Evolutionary conservation across 495 filamentous ascomycete species (phyloP).

Genomic region (Neurospora pannonica): DNA sequence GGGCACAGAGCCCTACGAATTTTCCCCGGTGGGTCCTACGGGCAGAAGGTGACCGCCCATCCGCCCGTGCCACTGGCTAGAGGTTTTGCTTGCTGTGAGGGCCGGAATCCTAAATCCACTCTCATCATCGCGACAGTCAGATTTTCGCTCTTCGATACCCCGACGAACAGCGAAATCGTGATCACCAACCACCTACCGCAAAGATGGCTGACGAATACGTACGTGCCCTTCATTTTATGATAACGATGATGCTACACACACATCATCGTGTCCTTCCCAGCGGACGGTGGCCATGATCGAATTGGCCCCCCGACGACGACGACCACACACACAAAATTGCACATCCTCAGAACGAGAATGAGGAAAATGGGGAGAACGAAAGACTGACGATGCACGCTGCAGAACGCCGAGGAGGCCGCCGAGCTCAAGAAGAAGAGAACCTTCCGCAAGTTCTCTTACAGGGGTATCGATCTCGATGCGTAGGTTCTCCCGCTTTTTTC

Average conservation of each 20-base stretch:
- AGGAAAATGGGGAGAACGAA: background rate
- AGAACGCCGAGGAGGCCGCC: constrained; percentile 93
- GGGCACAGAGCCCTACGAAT: constrained; percentile 31
- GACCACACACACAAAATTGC: background rate
- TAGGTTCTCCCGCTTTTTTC: constrained; percentile 41
- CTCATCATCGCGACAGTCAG: constrained; percentile 22
- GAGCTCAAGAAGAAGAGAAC: constrained; percentile 99
- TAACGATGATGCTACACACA: background rate
- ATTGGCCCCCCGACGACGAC: background rate
- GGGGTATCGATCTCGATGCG: constrained; percentile 98
- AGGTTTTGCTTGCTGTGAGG: constrained; percentile 10
- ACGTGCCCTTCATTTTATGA: constrained; percentile 34
- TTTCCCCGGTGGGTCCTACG: constrained; percentile 20
- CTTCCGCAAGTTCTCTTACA: constrained; percentile 99
- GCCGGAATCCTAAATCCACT: constrained; percentile 19
- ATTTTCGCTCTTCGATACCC: constrained; percentile 32
- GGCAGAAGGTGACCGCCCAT: constrained; percentile 8
- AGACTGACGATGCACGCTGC: constrained; percentile 33
- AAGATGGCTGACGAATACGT: constrained; percentile 97
- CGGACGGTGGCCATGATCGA: constrained; percentile 2
- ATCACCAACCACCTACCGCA: constrained; percentile 37
- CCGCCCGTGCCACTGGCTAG: constrained; percentile 5
- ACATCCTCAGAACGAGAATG: background rate
- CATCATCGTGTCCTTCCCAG: background rate
- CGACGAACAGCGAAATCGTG: constrained; percentile 27